A percentile compares a stretch with the other conserved stretches of the same genome.
Evolutionary conservation across 495 filamentous ascomycete species (phyloP).

Genomic region (Aspergillus kassunensis): DNA sequence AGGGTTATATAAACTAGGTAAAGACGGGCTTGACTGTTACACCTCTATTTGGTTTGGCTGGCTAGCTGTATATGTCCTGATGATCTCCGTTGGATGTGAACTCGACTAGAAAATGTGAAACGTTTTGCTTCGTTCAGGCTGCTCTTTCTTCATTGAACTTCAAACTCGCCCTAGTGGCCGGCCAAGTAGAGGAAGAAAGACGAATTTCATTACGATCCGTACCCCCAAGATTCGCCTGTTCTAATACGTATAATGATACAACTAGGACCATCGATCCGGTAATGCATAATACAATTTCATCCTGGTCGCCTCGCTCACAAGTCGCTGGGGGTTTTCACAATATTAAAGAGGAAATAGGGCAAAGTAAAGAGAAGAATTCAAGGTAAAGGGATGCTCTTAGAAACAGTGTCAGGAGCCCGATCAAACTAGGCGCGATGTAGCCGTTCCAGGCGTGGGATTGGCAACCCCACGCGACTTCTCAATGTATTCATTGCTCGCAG

Average conservation of each 20-base stretch:
- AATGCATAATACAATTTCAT: conserved; percentile 6
- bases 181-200: no score
- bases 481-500: conserved; percentile 54
- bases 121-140: neutral
- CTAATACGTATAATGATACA: conserved; percentile 17
- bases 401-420: no score
- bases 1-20: no score
- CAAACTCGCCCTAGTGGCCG: no score
- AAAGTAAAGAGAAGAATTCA: no score
- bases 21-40: no score
- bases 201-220: no score
- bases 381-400: no score
- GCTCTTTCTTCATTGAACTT: neutral
- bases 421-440: conserved; percentile 28
- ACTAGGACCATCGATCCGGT: conserved; percentile 7
- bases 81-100: conserved; percentile 10
- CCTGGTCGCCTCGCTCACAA: neutral
- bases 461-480: conserved; percentile 47
- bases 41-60: neutral
- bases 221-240: conserved; percentile 3
- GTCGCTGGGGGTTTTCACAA: neutral
- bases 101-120: conserved; percentile 5
- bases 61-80: conserved; percentile 8
- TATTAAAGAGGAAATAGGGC: no score
- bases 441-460: conserved; percentile 25